Base-by-base conservation (phyloP, 1,284 basidiomycete genomes). In the Puccinia hordei region DNA sequence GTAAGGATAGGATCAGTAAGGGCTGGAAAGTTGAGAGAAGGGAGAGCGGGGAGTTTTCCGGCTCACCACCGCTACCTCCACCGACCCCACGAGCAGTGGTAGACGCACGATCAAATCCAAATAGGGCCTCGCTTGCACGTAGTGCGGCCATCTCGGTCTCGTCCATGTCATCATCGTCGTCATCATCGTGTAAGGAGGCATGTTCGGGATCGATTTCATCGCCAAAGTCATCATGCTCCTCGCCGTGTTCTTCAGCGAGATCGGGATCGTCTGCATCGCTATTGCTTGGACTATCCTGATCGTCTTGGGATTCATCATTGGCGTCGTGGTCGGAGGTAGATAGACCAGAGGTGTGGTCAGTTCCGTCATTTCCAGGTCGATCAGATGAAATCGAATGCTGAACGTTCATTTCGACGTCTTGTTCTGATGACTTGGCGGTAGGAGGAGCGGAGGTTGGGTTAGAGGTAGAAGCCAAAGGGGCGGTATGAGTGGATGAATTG, bases 81-180 rank as follows among this genome's bases (percentile, higher is more conserved):
- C 71, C 78, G 38, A 65, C 19, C 68, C 61, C 71, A 66, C 71
- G 69, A 65, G 59, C 49, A 80, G 38, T 65, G 49, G 69, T 68
- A 55, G 78, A 80, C 78, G 78, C 71, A 73, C 78, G 78, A 30
- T 80, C 78, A 68, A 80, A 73, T 27, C 78, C 78, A 73, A 80
- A 80, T 0, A 80, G 24, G 24, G 78, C 78, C 59, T 80, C 78
- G 46, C 71, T 66, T 55, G 78, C 78, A 27, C 78, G 57, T 22
- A 80, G 41, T 19, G 79, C 71, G 6, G 79, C 79, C 72, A 80
- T 73, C 41, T 80, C 79, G n/a, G 46, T 74, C 41, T 80, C 79
- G 33, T 80, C 79, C 69, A 80, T 80, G n/a, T 73, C 79, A 19
- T 80, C 79, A 35, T 80, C 79, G 30, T 80, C 79, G 44, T 80